Percentiles rank a stretch among this genome's conserved stretches.
Conservation (phyloP, 202 grass and related monocot species). For the Hordeum pubiflorum region DNA sequence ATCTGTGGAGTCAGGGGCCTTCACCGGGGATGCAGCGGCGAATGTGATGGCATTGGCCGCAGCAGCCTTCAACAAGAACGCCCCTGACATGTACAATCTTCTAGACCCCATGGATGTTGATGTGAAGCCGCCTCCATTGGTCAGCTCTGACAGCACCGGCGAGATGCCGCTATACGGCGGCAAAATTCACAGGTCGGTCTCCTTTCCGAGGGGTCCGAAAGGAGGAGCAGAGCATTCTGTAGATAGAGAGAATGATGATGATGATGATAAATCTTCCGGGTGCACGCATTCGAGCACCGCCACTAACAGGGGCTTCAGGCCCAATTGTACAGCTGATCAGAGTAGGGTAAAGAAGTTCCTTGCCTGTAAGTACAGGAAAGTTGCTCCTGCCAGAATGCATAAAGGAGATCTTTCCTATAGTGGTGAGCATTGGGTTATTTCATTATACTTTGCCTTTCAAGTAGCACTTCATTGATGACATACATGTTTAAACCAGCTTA, state of each 20-base stretch:
- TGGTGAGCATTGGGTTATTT: slow-evolving; percentile 39
- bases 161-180: slow-evolving; percentile 57
- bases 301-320: slow-evolving; percentile 46
- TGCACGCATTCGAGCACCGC: slow-evolving; percentile 72
- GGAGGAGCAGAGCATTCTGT: slow-evolving; percentile 40
- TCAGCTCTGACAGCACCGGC: slow-evolving; percentile 84
- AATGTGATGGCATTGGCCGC: slow-evolving; percentile 12
- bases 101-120: slow-evolving; percentile 59
- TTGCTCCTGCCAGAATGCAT: slow-evolving; percentile 35
- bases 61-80: slow-evolving; percentile 31
- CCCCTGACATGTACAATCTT: slow-evolving; percentile 44
- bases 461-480: slow-evolving; percentile 14
- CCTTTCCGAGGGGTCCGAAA: slow-evolving; percentile 46
- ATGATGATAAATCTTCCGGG: slow-evolving; percentile 76
- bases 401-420: slow-evolving; percentile 53
- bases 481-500: slow-evolving; percentile 25
- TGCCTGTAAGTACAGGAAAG: slow-evolving; percentile 53
- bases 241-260: slow-evolving; percentile 78
- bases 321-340: slow-evolving; percentile 46
- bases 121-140: slow-evolving; percentile 59
- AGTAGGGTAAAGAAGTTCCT: slow-evolving; percentile 62
- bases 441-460: neutral
- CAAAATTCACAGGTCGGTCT: slow-evolving; percentile 35
- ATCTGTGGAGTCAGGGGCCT: slow-evolving; percentile 40
- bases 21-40: slow-evolving; percentile 37